phyloP scores from a whole-genome alignment of 257 asterid genomes.

The Scutellaria galericulata region DNA sequence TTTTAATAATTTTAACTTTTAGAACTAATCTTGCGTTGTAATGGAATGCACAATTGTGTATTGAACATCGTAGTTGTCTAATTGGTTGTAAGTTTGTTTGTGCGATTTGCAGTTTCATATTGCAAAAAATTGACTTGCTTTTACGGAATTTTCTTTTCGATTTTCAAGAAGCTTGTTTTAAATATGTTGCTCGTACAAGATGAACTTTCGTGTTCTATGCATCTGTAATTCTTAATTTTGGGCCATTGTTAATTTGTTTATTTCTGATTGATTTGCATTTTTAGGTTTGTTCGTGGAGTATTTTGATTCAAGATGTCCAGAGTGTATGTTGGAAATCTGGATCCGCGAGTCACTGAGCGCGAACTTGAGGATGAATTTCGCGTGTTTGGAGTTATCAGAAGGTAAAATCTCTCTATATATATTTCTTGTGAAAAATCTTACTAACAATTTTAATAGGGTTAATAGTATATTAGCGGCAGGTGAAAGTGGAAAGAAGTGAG shows the following conservation, averaged over 20 bases:
- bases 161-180: neutral
- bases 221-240: neutral
- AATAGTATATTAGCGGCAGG: conserved; percentile 64
- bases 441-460: conserved; percentile 29
- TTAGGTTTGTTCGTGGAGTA: conserved; percentile 11
- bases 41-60: neutral
- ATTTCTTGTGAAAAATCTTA: no score
- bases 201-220: neutral
- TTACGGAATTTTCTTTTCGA: neutral
- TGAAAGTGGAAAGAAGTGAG: conserved; percentile 51
- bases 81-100: neutral
- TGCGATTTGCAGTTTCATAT: neutral
- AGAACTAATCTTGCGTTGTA: conserved; percentile 1
- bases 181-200: neutral
- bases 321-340: conserved; percentile 83
- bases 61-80: neutral
- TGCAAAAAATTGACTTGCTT: neutral
- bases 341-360: conserved; percentile 84
- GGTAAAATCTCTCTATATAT: conserved; percentile 37
- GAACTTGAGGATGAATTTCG: conserved; percentile 96
- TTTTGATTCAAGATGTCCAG: conserved; percentile 63
- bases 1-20: neutral
- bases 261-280: conserved; percentile 16
- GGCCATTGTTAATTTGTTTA: neutral
- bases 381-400: conserved; percentile 74